Evolutionary conservation across 768 basidiomycete species (phyloP).

Genomic region (Serendipita vermifera): DNA sequence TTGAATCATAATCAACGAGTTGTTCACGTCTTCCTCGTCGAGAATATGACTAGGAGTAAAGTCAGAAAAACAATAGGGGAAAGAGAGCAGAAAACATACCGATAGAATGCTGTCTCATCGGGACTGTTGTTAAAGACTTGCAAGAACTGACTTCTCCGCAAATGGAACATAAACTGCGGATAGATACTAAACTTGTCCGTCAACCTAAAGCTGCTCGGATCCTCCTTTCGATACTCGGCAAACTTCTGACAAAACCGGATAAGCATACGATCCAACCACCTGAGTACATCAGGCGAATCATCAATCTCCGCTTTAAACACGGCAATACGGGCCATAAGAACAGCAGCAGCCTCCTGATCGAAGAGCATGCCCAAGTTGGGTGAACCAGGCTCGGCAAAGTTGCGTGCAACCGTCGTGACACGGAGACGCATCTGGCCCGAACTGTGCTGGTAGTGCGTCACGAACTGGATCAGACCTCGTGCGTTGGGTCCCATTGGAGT

Average conservation of each 20-base stretch:
- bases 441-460: slow-evolving; percentile 96
- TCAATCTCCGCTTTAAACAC: slow-evolving; percentile 99
- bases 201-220: slow-evolving; percentile 84
- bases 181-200: slow-evolving; percentile 97
- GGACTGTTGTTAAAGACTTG: slow-evolving; percentile 99
- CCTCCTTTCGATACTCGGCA: slow-evolving; percentile 96
- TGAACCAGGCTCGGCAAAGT: slow-evolving; percentile 95
- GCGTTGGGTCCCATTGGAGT: slow-evolving; percentile 81
- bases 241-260: slow-evolving; percentile 98
- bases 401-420: slow-evolving; percentile 95
- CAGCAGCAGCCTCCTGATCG: slow-evolving; percentile 96
- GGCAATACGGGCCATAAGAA: slow-evolving; percentile 96
- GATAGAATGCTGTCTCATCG: slow-evolving; percentile 97
- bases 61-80: slow-evolving; percentile 7
- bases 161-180: slow-evolving; percentile 99
- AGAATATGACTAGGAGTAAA: slow-evolving; percentile 58
- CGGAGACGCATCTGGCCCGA: slow-evolving; percentile 90
- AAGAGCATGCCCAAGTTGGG: slow-evolving; percentile 86
- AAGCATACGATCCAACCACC: slow-evolving; percentile 98
- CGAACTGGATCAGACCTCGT: slow-evolving; percentile 92
- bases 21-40: slow-evolving; percentile 97
- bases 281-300: slow-evolving; percentile 87
- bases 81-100: slow-evolving; percentile 35
- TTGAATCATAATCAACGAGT: slow-evolving; percentile 99
- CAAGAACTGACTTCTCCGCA: slow-evolving; percentile 92